phyloP scores from a whole-genome alignment of 148 eudicot species.

The Pouteria glomerata region DNA sequence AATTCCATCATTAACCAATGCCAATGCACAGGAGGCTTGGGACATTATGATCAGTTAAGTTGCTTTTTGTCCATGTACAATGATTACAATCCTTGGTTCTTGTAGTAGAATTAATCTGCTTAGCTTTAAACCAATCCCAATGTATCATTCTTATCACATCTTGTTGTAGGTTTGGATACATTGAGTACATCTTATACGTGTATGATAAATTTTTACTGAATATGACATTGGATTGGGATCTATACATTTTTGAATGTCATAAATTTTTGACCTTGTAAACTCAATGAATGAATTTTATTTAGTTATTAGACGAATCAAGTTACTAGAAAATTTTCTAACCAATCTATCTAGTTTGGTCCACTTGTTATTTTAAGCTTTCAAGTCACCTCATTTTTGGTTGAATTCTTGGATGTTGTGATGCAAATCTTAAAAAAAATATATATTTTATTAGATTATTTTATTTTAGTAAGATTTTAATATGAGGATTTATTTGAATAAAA shows the following conservation, averaged over 20 bases:
- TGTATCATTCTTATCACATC: background rate
- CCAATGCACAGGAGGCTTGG: background rate
- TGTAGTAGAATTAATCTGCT: too few species aligned
- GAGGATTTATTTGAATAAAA: too few species aligned
- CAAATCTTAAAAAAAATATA: too few species aligned
- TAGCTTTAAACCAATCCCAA: background rate
- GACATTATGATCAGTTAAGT: background rate
- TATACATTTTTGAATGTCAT: background rate
- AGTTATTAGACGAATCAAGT: background rate
- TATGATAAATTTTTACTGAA: background rate
- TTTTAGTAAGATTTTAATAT: too few species aligned
- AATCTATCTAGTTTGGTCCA: background rate
- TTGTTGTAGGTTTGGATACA: background rate
- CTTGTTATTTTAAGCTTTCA: background rate
- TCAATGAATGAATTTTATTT: background rate
- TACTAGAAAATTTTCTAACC: background rate
- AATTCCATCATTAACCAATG: background rate
- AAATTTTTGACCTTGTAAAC: background rate
- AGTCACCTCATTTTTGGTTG: background rate
- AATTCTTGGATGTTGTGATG: background rate
- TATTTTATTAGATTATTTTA: too few species aligned
- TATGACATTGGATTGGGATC: background rate
- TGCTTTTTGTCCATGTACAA: background rate
- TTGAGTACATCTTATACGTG: background rate
- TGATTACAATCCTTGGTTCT: too few species aligned